Conservation (phyloP, 2,329 filamentous ascomycete species). For the Pyricularia grisea region DNA sequence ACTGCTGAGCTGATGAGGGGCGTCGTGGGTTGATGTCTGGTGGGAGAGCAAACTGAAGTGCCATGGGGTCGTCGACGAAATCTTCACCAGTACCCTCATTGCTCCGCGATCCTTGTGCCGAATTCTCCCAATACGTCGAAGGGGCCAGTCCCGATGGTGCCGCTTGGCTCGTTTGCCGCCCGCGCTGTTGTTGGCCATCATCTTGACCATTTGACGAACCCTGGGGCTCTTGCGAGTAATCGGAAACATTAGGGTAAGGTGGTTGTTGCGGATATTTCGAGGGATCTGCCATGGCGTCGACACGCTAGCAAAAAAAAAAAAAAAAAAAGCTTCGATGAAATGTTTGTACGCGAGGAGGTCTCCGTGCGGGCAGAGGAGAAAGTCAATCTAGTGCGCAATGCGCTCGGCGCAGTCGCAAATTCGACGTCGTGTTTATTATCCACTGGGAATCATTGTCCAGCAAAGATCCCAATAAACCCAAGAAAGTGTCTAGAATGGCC, state of each 20-base stretch:
- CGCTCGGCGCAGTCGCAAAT: slow-evolving; percentile 1
- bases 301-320: not conserved
- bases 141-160: not conserved
- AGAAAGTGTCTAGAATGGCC: not conserved
- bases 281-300: slow-evolving; percentile 18
- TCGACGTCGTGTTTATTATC: not conserved
- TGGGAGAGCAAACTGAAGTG: slow-evolving; percentile 44
- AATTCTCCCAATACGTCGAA: slow-evolving; percentile 44
- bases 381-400: not conserved
- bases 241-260: slow-evolving; percentile 12
- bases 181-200: not conserved
- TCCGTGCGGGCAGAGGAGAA: not conserved
- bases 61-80: slow-evolving; percentile 29
- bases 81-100: slow-evolving; percentile 14
- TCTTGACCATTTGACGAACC: slow-evolving; percentile 13
- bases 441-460: not conserved
- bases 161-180: not conserved
- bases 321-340: not conserved
- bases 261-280: slow-evolving; percentile 15
- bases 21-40: slow-evolving; percentile 34
- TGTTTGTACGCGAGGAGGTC: not conserved
- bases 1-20: slow-evolving; percentile 9
- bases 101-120: slow-evolving; percentile 26
- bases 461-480: not conserved
- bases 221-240: slow-evolving; percentile 13